These are phyloP conservation scores for Huntiella moniliformis DNA, from an alignment of 2,329 filamentous ascomycete species.

Conservation along the genomic window DNA sequence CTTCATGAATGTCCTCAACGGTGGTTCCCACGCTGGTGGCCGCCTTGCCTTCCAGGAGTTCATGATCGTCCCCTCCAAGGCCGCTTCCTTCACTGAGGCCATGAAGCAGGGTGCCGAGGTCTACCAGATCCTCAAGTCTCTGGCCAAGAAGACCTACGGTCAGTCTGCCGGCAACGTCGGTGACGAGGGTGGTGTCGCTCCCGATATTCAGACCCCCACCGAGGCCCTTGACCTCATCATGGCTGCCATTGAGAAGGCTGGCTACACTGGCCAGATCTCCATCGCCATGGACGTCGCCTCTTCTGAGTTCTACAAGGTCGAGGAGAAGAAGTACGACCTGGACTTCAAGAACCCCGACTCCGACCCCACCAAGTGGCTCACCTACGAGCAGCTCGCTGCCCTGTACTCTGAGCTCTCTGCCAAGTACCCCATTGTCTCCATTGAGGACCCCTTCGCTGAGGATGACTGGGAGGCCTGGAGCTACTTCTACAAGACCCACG, in stretches of 20 bases:
- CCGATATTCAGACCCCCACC: constrained; percentile 91
- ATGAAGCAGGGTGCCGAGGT: constrained; percentile 93
- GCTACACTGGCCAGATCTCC: constrained; percentile 89
- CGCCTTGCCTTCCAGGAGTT: constrained; percentile 91
- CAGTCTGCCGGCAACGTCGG: constrained; percentile 97
- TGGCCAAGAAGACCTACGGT: constrained; percentile 99
- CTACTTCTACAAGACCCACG: constrained; percentile 99
- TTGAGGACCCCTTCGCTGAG: constrained; percentile 98
- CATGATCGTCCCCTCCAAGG: constrained; percentile 78
- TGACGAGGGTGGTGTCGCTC: constrained; percentile 98
- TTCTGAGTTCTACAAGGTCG: constrained; percentile 97
- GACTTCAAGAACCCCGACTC: constrained; percentile 99
- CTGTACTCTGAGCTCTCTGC: constrained; percentile 71
- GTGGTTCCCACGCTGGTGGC: constrained; percentile 89
- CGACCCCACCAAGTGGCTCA: constrained; percentile 93
- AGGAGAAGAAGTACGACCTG: constrained; percentile 97
- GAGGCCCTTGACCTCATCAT: constrained; percentile 95
- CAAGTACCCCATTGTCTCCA: constrained; percentile 98
- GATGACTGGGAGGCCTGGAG: constrained; percentile 99
- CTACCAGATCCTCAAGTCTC: constrained; percentile 91
- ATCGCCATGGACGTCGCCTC: constrained; percentile 99
- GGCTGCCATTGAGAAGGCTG: constrained; percentile 81
- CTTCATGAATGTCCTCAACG: constrained; percentile 89
- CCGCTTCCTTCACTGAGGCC: constrained; percentile 83
- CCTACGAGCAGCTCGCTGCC: constrained; percentile 88